phyloP scores from a whole-genome alignment of 2,329 filamentous ascomycete genomes.

The Seiridium unicorne region DNA sequence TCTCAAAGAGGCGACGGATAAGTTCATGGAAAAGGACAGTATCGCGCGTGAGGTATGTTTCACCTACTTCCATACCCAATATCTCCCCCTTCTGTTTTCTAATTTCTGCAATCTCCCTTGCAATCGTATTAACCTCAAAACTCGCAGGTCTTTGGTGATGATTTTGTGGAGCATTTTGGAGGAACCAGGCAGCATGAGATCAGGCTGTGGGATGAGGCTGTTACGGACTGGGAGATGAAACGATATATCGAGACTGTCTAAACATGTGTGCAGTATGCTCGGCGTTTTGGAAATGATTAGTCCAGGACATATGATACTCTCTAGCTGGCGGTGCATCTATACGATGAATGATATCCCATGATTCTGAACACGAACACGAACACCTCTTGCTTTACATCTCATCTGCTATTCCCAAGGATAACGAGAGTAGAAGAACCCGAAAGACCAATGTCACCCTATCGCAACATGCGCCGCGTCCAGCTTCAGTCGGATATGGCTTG shows the following conservation, averaged over 20 bases:
- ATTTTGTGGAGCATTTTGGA: slow-evolving; percentile 93
- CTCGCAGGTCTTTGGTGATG: slow-evolving; percentile 73
- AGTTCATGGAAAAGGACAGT: slow-evolving; percentile 75
- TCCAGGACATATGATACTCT: too few species aligned
- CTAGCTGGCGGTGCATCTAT: too few species aligned
- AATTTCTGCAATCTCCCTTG: background rate
- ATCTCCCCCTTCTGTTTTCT: background rate
- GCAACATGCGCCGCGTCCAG: too few species aligned
- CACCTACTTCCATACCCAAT: too few species aligned
- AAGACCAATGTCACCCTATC: too few species aligned
- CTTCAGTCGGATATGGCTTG: too few species aligned
- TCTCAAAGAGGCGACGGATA: slow-evolving; percentile 77
- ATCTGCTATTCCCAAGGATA: too few species aligned
- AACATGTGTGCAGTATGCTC: background rate
- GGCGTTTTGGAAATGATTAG: too few species aligned
- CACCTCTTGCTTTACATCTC: too few species aligned
- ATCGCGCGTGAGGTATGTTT: slow-evolving; percentile 70
- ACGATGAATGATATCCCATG: too few species aligned
- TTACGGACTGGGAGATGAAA: slow-evolving; percentile 89
- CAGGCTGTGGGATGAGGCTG: slow-evolving; percentile 88
- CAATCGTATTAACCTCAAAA: background rate
- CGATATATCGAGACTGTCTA: slow-evolving; percentile 77
- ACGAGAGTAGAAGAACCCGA: too few species aligned
- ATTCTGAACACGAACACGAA: too few species aligned
- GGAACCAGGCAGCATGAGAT: slow-evolving; percentile 92